A percentile compares a stretch with the other conserved stretches of the same genome.
Evolutionary conservation across 345 rosid species (phyloP).

Genomic region (Melaleuca alternifolia): DNA sequence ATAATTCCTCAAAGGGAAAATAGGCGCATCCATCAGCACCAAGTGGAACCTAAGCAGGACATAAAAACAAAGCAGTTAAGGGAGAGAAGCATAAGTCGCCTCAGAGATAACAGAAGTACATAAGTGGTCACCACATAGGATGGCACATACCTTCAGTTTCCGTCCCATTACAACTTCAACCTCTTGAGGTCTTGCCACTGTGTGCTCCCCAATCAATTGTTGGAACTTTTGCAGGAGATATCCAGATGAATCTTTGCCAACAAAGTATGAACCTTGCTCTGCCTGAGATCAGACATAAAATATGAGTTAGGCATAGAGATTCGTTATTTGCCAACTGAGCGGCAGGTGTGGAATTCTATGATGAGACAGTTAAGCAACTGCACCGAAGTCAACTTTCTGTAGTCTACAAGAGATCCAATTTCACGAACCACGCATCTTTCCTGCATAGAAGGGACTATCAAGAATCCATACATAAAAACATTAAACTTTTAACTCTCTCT

Average conservation of each 20-base stretch:
- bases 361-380: background rate
- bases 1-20: constrained; percentile 80
- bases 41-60: constrained; percentile 45
- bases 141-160: constrained; percentile 45
- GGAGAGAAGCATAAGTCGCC: background rate
- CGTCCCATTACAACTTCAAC: constrained; percentile 98
- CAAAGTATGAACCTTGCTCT: constrained; percentile 83
- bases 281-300: constrained; percentile 38
- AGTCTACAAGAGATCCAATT: constrained; percentile 86
- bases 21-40: constrained; percentile 92
- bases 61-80: background rate
- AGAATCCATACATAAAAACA: background rate
- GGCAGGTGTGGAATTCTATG: background rate
- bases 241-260: constrained; percentile 50
- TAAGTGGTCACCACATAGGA: background rate
- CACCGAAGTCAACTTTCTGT: constrained; percentile 89
- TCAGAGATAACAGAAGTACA: background rate
- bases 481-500: background rate
- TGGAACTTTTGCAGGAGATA: constrained; percentile 58
- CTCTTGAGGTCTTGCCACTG: constrained; percentile 35
- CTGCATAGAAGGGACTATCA: constrained; percentile 19
- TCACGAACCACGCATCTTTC: constrained; percentile 73
- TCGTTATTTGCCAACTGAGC: background rate
- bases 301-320: background rate
- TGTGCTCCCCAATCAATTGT: constrained; percentile 51